A percentile compares a stretch with the other conserved stretches of the same genome.
phyloP scores from a whole-genome alignment of 73 alveolate genomes.

The Paramecium octaurelia region DNA sequence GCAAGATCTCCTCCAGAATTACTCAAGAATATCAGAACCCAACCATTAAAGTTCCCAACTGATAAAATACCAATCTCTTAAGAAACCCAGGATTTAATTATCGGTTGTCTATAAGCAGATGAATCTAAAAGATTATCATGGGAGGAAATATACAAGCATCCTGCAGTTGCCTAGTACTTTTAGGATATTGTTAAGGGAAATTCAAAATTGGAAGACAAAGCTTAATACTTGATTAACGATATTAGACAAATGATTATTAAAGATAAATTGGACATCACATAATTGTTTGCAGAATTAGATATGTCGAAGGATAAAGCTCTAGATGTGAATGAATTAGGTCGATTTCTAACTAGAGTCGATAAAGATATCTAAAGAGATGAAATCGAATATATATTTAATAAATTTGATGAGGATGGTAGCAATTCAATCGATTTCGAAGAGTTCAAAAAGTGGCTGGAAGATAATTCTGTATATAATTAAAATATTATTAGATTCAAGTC shows the following conservation, averaged over 20 bases:
- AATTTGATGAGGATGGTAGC: constrained; percentile 61
- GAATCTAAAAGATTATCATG: constrained; percentile 58
- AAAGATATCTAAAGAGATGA: constrained; percentile 50
- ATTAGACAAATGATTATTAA: constrained; percentile 52
- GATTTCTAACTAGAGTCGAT: constrained; percentile 48
- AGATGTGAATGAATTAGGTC: constrained; percentile 58
- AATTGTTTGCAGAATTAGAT: constrained; percentile 53
- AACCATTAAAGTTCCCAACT: constrained; percentile 17
- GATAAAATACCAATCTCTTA: not conserved
- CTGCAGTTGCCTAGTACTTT: constrained; percentile 11
- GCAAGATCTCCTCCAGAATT: constrained; percentile 43
- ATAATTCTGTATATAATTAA: constrained; percentile 35
- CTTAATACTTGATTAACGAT: constrained; percentile 53
- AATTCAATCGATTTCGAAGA: constrained; percentile 59
- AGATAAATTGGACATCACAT: constrained; percentile 30
- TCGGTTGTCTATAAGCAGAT: constrained; percentile 52
- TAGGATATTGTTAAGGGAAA: constrained; percentile 10
- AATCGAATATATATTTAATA: constrained; percentile 62
- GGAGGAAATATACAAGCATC: constrained; percentile 59
- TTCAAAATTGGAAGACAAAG: constrained; percentile 57
- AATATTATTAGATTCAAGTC: constrained; percentile 13
- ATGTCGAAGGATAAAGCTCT: constrained; percentile 56
- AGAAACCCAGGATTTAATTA: constrained; percentile 42
- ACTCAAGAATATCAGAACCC: not conserved
- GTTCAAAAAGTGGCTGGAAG: constrained; percentile 58